Base-by-base conservation (phyloP, 2,329 filamentous ascomycete genomes). In the Bipolaris gigantea region DNA sequence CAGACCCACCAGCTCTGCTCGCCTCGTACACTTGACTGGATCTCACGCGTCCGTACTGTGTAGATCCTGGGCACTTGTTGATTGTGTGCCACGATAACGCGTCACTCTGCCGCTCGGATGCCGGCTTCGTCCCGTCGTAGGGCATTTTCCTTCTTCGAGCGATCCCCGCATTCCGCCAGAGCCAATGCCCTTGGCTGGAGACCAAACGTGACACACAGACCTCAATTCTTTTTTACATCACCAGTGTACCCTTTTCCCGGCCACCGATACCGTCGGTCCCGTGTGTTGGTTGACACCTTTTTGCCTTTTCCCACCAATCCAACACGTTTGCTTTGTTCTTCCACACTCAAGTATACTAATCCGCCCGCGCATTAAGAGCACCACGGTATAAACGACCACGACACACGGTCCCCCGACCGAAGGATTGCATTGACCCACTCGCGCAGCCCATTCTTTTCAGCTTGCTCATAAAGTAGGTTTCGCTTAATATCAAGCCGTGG, bases 61-160 rank as follows among this genome's bases (percentile, higher is more conserved):
- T 48, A 40, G 19, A 38, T 33, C 13, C 8, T 8, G 7, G 13
- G 19, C 27, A 33, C 23, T 15, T 15, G 10, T 48, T 30, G 8
- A 41, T 19, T 25, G 15, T 34, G 50, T 46, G 43, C 33, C 48
- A 50, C 38, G 19, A 19, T 49, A 50, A 50, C 45, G 25, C 50
- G 50, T 48, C 53, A 53, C 27, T 48, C 52, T 46, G 32, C 46
- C 18, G 41, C 33, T 55, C 47, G 52, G 49, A 43, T 51, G 45
- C 46, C 43, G 56, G 43, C 52, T 34, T 34, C 27, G 39, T 46
- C 33, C 52, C 48, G 48, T 23, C 34, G 38, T 23, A 47, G 48
- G 43, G 52, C 32, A 25, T 47, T 45, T 59, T 36, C 21, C 56
- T 53, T 50, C 27, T 55, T 55, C 25, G 16, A 57, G 59, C 42